Conservation (phyloP, 805 yeast genomes). For the Lipomyces yamanashiensis region DNA sequence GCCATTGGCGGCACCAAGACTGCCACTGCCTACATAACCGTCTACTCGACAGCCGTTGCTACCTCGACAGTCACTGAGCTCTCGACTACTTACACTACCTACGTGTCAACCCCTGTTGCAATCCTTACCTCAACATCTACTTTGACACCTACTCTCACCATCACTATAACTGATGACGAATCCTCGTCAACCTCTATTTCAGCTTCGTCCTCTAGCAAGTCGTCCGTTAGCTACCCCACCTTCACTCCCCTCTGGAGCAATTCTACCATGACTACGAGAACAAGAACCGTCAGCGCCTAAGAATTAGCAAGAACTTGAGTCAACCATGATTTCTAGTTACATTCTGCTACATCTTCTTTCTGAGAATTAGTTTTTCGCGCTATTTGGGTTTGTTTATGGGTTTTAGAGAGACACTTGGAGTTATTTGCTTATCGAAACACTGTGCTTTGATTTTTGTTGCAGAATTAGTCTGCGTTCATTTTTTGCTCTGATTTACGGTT, state of each 20-base stretch:
- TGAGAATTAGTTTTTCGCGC: too few species aligned
- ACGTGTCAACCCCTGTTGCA: neutral
- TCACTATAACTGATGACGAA: neutral
- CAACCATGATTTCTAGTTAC: neutral
- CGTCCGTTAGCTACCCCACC: slow-evolving; percentile 3
- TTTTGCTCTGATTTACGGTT: too few species aligned
- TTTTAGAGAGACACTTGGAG: too few species aligned
- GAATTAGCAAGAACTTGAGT: neutral
- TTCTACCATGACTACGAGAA: slow-evolving; percentile 15
- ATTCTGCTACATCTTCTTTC: too few species aligned
- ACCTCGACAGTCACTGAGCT: slow-evolving; percentile 1
- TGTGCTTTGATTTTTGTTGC: too few species aligned
- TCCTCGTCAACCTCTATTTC: neutral
- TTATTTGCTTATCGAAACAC: too few species aligned
- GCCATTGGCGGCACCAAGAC: slow-evolving; percentile 10
- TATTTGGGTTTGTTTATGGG: too few species aligned
- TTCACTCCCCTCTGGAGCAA: slow-evolving; percentile 20
- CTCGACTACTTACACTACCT: neutral
- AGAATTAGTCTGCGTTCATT: too few species aligned
- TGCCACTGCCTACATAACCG: slow-evolving; percentile 1
- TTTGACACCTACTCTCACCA: slow-evolving; percentile 5
- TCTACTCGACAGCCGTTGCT: slow-evolving; percentile 6
- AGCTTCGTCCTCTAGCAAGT: neutral
- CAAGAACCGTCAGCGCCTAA: neutral
- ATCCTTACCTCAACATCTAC: slow-evolving; percentile 5